A percentile compares a stretch with the other conserved stretches of the same genome.
phyloP scores from a whole-genome alignment of 2,329 filamentous ascomycete genomes.

The Fusarium subtropicale region DNA sequence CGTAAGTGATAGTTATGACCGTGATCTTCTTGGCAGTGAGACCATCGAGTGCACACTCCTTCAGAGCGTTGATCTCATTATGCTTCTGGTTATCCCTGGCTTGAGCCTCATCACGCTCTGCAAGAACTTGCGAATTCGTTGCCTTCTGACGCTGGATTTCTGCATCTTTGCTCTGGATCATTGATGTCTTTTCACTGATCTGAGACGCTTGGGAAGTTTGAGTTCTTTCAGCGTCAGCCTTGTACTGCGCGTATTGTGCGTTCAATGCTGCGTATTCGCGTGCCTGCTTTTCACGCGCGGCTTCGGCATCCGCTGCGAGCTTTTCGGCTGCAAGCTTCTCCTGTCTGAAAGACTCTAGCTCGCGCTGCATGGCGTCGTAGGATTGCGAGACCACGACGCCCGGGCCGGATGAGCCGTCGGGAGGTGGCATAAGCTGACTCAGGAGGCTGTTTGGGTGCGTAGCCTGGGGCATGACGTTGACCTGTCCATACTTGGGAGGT shows the following conservation, averaged over 20 bases:
- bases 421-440: not conserved
- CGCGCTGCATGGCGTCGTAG: not conserved
- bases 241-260: not conserved
- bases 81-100: not conserved
- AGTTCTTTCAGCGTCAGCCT: not conserved
- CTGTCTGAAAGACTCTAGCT: not conserved
- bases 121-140: not conserved
- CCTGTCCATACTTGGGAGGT: not conserved
- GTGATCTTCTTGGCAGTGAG: not conserved
- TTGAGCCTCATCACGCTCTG: not conserved
- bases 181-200: not conserved
- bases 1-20: not conserved
- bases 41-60: not conserved
- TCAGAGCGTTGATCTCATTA: not conserved
- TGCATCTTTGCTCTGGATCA: not conserved
- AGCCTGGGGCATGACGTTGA: not conserved
- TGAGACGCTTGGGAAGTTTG: not conserved
- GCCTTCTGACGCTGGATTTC: not conserved
- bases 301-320: not conserved
- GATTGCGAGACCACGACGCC: not conserved
- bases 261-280: not conserved
- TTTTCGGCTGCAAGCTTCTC: not conserved
- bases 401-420: not conserved
- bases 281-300: not conserved
- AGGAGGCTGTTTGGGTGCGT: not conserved